A percentile compares a stretch with the other conserved stretches of the same genome.
These are phyloP conservation scores for Stemphylium beticola DNA, from an alignment of 2,329 filamentous ascomycete species.

Conservation along the genomic window DNA sequence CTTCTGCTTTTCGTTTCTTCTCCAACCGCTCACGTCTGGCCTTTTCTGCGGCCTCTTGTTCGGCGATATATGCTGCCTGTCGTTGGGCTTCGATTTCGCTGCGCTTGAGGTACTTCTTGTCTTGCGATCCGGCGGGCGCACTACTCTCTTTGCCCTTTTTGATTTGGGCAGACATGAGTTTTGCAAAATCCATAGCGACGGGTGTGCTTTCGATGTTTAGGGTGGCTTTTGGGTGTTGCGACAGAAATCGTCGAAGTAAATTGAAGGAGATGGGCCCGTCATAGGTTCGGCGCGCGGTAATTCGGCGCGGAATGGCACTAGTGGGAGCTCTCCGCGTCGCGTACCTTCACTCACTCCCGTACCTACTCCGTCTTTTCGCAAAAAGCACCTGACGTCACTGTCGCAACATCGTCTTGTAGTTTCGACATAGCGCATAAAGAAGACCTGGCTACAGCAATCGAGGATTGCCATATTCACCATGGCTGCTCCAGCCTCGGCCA, in stretches of 20 bases:
- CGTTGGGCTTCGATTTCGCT: constrained; percentile 86
- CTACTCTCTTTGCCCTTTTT: constrained; percentile 72
- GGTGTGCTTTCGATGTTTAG: background rate
- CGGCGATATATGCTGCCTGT: constrained; percentile 77
- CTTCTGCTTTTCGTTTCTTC: constrained; percentile 87
- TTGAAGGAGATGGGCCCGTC: too few relatives aligned
- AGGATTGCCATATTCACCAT: constrained; percentile 30
- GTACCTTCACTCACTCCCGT: constrained; percentile 8
- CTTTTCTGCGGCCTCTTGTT: constrained; percentile 76
- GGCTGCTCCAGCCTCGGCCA: constrained; percentile 32
- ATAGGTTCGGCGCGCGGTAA: constrained; percentile 9
- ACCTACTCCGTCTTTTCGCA: background rate
- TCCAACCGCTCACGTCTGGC: constrained; percentile 72
- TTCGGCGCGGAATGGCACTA: constrained; percentile 26
- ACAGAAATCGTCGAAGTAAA: background rate
- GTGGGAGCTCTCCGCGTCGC: constrained; percentile 28
- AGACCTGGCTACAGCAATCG: too few relatives aligned
- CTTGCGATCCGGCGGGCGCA: constrained; percentile 38
- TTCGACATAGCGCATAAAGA: too few relatives aligned
- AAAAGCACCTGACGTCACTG: constrained; percentile 7
- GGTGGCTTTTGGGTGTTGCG: background rate
- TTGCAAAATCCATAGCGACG: constrained; percentile 85
- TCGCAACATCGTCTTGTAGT: too few relatives aligned
- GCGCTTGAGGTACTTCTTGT: constrained; percentile 79
- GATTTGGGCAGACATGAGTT: constrained; percentile 92